Base-by-base conservation (phyloP, 73 alveolate genomes). In the Breviolum minutum region DNA sequence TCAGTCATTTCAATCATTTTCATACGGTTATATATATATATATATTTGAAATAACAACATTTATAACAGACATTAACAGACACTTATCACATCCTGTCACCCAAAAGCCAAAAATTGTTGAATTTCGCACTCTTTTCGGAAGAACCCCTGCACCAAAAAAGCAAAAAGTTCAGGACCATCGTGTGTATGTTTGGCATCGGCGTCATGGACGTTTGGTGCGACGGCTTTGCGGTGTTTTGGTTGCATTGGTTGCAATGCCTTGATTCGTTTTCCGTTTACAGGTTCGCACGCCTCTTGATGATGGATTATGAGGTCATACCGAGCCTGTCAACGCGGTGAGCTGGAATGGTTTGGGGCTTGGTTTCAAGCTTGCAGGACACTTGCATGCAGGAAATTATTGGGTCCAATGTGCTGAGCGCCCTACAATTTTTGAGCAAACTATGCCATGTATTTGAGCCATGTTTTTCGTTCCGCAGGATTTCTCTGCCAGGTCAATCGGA, bases 161-260 rank as follows among this genome's bases (percentile, higher is more conserved):
- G 54, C 54, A 40, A 40, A 40, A 40, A 40, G 26, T 17, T 60
- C 73, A 92, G 98, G 98, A 92, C 80, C 98, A 92, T 29, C 98
- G 98, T 29, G 98, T 92, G 30, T 92, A 92, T 48, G 77, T 92
- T 9, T 92, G 98, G 98, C 98, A 92, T 40, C 98, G 98, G 63
- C 98, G 98, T 13, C 98, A 92, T 32, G 29, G 90, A 0, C 98
- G 98, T 48, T 40, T 92, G 64, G 70, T 92, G 87, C 98, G 98
- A 13, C 98, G 98, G 77, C 77, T 92, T 17, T 92, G 98, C 27
- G 98, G 98, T 71, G 16, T 40, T 66, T 16, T 7, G 87, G 17
- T 68, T 68, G 77, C 77, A 68, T 68, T 68, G 77, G 77, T 68
- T 68, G 77, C 17, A 14, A 22, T 17, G 77, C 24, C 77, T 22